Evolutionary conservation across 1,284 basidiomycete genomes (phyloP), one percentile per base, ranked within the genome.

Genomic region (Malassezia arunalokei): DNA sequence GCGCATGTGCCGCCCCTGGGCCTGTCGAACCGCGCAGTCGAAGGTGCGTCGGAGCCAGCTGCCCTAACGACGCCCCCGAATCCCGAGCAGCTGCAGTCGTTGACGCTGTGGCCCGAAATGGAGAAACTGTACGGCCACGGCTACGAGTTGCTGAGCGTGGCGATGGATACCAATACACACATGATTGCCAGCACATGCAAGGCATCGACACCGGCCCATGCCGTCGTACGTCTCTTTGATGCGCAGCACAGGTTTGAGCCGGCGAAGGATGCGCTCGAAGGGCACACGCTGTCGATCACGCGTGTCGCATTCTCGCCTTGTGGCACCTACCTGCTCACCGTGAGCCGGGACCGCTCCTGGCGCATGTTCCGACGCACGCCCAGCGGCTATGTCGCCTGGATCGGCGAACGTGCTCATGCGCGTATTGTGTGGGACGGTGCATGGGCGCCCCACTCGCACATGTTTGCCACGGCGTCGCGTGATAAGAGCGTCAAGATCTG

Each of bases 71-170:
- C 66, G n/a, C 73, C 79, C 8, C 78, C 79, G 0, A 76, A 76
- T 2, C 78, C 80, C 58, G 79, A 79, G 50, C 76, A 79, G 73
- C 79, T 98, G 0, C 83, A 86, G 0, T 80, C 83, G 0, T 79
- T 81, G 11, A 96, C 92, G 0, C 79, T 98, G 0, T 99, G 94
- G 94, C 92, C 92, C 0, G 94, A 98, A 58, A 64, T 84, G 1
- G 92, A 98, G 68, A 99, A 98, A 73, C 78, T 99, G 2, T 99
- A 95, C 73, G 94, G 92, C 1, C 94, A 98, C 74, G 90, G 90
- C 31, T 96, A 95, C 70, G 94, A 98, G 79, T 85, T 88, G 59
- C 43, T 56, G n/a, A 51, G 46, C 14, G 56, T 56, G 49, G 62
- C 31, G n/a, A 58, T 51, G 15, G 63, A 59, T 27, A 53, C 54